Evolutionary conservation across 1,284 basidiomycete species (phyloP), one percentile per base, ranked within the genome.

Genomic region (Ceratobasidium sp.): DNA sequence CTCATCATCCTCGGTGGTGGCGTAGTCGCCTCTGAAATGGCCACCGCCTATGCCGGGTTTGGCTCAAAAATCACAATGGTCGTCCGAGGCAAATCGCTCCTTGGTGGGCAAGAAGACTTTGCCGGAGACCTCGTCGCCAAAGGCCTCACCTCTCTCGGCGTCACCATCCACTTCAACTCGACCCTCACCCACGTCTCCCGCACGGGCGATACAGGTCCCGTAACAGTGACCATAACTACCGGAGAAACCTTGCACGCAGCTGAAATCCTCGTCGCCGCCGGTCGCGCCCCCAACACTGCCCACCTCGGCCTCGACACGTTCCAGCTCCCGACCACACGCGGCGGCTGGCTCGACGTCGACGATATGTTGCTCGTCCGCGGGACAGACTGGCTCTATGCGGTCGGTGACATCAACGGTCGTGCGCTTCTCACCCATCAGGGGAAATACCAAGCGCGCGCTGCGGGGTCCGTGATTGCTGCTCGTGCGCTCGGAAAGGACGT

Each of bases 11-110:
- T 77, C 13, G 76, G 68, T 22, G 69, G 76, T 15, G 76, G 76
- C 4, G 76, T 77, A 15, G 76, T 77, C 34, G 76, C 76, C 22
- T 74, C 51, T 64, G 76, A 77, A 44, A 67, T 73, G 62, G 76
- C 76, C 44, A 77, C 76, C 37, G 68, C 68, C 19, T 73, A 73
- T 40, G 40, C 59, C 25, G 34, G n/a, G 3, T 59, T 77, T n/a
- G 76, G 76, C 29, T 25, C 69, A 13, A 74, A 74, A 44, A 49
- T 73, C 9, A 77, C 76, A n/a, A 49, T 77, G 61, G 62, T 77
- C 49, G 62, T 67, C 2, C 68, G 76, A 9, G 75, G 75, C 9
- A 65, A 54, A n/a, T 34, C 22, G 5, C 49, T 77, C 9, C 69
- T 77, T 17, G 22, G 54, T 1, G 62, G 64, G 29, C 59, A 66